phyloP scores from a whole-genome alignment of 495 filamentous ascomycete species.

The Penicillium tannophilum region DNA sequence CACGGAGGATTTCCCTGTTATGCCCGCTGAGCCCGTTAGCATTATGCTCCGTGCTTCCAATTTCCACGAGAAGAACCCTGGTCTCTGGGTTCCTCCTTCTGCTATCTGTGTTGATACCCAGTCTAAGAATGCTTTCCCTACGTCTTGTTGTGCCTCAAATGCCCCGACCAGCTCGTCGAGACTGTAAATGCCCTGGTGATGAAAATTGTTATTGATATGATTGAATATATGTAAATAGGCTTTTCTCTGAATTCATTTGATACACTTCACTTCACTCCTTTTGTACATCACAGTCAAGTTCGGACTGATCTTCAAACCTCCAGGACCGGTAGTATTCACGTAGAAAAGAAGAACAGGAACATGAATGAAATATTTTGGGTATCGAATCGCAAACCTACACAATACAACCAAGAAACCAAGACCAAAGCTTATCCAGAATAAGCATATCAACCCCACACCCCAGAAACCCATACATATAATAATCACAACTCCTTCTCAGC shows the following conservation, averaged over 20 bases:
- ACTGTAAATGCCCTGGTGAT: slow-evolving; percentile 16
- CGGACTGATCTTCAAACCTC: neutral
- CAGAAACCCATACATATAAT: neutral
- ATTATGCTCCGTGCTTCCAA: slow-evolving; percentile 66
- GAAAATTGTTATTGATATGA: neutral
- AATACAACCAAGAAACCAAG: neutral
- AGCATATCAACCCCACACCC: neutral
- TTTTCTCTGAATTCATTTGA: neutral
- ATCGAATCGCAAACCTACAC: neutral
- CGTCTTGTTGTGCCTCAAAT: slow-evolving; percentile 31
- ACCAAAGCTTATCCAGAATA: slow-evolving; percentile 1
- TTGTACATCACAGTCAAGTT: too few relatives aligned
- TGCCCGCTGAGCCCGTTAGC: slow-evolving; percentile 73
- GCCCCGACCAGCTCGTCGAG: slow-evolving; percentile 19
- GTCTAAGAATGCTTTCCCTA: slow-evolving; percentile 29
- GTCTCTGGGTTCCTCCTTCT: slow-evolving; percentile 66
- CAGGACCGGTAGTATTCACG: too few relatives aligned
- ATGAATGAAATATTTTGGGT: neutral
- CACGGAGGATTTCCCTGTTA: slow-evolving; percentile 64
- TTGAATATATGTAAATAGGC: slow-evolving; percentile 13
- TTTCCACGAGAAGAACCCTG: slow-evolving; percentile 72
- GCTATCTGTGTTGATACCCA: slow-evolving; percentile 34
- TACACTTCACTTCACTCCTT: too few relatives aligned
- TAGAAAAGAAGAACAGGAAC: neutral
- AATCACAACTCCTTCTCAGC: slow-evolving; percentile 6